A percentile compares a stretch with the other conserved stretches of the same genome.
These are phyloP conservation scores for Crithidia bombi DNA, from an alignment of 208 protist species.

Conservation along the genomic window DNA sequence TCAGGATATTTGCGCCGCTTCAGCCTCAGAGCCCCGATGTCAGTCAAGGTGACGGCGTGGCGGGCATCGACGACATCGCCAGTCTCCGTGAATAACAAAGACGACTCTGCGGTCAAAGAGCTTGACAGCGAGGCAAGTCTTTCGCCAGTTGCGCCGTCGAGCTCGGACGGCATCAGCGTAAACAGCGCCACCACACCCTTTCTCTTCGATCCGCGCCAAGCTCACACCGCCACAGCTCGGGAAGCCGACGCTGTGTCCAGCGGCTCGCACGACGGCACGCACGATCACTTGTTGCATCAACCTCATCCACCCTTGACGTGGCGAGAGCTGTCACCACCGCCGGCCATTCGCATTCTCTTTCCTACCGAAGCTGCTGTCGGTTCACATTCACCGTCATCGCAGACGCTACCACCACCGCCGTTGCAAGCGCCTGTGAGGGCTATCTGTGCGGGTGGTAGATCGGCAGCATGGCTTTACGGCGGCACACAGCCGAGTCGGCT, in stretches of 20 bases:
- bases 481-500: conserved; percentile 14
- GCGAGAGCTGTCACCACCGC: conserved; percentile 16
- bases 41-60: conserved; percentile 10
- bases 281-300: neutral
- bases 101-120: too few species aligned
- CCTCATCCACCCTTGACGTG: neutral
- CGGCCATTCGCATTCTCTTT: conserved; percentile 33
- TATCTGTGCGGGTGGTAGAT: neutral
- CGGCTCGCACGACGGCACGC: neutral
- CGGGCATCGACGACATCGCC: neutral
- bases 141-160: conserved; percentile 10
- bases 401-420: neutral
- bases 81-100: neutral
- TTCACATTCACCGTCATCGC: neutral
- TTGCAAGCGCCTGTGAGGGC: neutral
- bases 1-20: conserved; percentile 6
- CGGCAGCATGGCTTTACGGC: neutral
- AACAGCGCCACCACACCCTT: conserved; percentile 17
- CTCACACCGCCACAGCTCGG: too few species aligned
- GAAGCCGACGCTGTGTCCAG: neutral
- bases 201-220: neutral
- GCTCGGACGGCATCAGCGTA: conserved; percentile 16
- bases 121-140: neutral
- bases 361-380: neutral
- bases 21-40: neutral